Percentiles rank a stretch among this genome's conserved stretches.
Conservation (phyloP, 352 stramenopile species). For the Globisporangium yorkense region DNA sequence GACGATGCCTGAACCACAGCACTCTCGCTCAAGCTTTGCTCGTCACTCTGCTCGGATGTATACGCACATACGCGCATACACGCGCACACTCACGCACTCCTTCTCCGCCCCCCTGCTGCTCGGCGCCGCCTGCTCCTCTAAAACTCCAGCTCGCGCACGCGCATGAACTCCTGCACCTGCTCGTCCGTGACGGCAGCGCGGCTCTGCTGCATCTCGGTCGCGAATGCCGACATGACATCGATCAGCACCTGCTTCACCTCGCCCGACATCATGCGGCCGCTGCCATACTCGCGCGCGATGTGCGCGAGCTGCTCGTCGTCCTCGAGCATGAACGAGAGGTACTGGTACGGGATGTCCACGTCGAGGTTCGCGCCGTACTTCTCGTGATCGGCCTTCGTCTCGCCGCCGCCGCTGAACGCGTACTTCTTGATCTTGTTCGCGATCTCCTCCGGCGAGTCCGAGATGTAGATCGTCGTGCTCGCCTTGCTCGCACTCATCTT, state of each 20-base stretch:
- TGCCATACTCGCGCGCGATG: conserved; percentile 95
- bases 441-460: conserved; percentile 96
- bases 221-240: conserved; percentile 89
- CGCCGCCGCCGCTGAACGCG: conserved; percentile 91
- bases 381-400: conserved; percentile 98
- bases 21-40: background rate
- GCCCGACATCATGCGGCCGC: conserved; percentile 94
- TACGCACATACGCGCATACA: background rate
- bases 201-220: conserved; percentile 92
- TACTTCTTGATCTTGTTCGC: conserved; percentile 89
- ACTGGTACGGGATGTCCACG: conserved; percentile 98
- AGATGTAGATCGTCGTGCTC: conserved; percentile 99
- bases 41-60: background rate
- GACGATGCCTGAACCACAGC: background rate
- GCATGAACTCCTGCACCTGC: conserved; percentile 97
- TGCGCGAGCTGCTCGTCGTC: conserved; percentile 95
- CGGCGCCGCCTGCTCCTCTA: conserved; percentile 23
- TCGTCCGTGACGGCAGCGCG: conserved; percentile 93
- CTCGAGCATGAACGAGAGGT: conserved; percentile 99
- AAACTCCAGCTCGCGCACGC: conserved; percentile 89
- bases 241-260: conserved; percentile 98
- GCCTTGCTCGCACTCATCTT: conserved; percentile 98
- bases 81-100: background rate
- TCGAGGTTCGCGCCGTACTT: conserved; percentile 98
- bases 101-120: too few relatives aligned